Conservation (phyloP, 2,329 filamentous ascomycete species). For the Fusarium sp. region DNA sequence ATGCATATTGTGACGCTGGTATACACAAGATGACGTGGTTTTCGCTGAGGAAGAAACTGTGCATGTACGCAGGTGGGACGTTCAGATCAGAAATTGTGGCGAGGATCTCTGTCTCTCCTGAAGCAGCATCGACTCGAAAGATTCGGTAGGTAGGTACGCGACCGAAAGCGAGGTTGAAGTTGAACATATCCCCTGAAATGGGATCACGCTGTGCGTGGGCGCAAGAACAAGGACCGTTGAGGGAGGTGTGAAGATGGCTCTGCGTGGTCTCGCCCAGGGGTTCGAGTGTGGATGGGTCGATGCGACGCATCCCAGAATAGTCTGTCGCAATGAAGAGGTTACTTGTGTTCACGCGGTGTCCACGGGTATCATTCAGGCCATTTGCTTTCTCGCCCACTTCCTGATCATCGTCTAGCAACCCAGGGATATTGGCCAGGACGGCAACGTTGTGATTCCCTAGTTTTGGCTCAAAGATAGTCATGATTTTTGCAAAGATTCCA, state of each 20-base stretch:
- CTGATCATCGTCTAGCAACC: constrained; percentile 52
- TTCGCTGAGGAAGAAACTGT: constrained; percentile 81
- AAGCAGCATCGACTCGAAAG: constrained; percentile 72
- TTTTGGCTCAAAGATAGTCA: constrained; percentile 66
- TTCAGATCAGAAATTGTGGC: constrained; percentile 69
- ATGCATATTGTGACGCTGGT: constrained; percentile 72
- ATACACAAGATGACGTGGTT: constrained; percentile 80
- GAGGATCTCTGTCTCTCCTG: constrained; percentile 76
- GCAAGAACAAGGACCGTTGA: constrained; percentile 75
- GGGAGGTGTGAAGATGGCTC: constrained; percentile 70
- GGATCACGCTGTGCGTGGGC: constrained; percentile 81
- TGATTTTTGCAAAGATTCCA: constrained; percentile 77
- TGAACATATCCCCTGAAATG: constrained; percentile 79
- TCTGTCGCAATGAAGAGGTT: constrained; percentile 71
- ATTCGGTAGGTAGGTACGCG: constrained; percentile 71
- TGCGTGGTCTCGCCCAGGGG: constrained; percentile 75
- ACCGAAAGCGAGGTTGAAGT: constrained; percentile 81
- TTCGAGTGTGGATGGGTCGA: constrained; percentile 79
- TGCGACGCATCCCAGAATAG: constrained; percentile 65
- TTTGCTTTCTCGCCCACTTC: not conserved
- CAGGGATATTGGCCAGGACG: constrained; percentile 70
- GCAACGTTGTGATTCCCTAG: constrained; percentile 72
- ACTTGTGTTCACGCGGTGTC: constrained; percentile 56
- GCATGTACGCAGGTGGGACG: constrained; percentile 77
- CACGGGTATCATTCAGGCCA: constrained; percentile 29